A percentile compares a stretch with the other conserved stretches of the same genome.
Evolutionary conservation across 257 asterid species (phyloP).

Genomic region (Buddleja alternifolia): DNA sequence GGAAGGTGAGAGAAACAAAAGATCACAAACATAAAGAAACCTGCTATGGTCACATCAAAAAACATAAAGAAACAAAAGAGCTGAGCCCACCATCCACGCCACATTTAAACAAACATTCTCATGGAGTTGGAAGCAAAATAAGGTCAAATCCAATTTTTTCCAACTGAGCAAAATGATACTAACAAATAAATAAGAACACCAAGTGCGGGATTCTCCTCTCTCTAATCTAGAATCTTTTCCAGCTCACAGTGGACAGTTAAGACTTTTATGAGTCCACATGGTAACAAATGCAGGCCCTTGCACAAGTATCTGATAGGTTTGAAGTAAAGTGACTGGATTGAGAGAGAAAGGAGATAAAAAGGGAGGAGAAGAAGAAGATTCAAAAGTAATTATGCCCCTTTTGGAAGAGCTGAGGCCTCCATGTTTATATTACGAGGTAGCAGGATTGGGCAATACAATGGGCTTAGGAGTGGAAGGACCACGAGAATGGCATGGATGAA

Average conservation of each 20-base stretch:
- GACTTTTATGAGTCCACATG: background rate
- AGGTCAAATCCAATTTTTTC: background rate
- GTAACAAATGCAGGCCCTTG: background rate
- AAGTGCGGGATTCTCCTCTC: background rate
- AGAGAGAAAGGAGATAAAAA: background rate
- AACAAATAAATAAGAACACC: background rate
- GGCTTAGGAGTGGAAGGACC: background rate
- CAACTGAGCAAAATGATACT: background rate
- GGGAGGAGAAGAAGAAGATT: background rate
- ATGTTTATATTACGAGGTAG: background rate
- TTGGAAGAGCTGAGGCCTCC: conserved; percentile 1
- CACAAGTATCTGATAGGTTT: background rate
- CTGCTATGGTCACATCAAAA: background rate
- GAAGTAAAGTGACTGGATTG: background rate
- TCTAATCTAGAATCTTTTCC: background rate
- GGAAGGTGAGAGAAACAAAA: conserved; percentile 10
- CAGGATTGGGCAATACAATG: no score
- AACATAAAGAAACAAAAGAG: conserved; percentile 3
- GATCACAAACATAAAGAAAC: background rate
- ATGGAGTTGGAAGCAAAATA: background rate
- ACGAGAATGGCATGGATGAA: no score
- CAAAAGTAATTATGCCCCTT: background rate
- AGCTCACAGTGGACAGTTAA: background rate
- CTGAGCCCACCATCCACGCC: conserved; percentile 10
- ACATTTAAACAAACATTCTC: conserved; percentile 6